Evolutionary conservation across 176 grass and related monocot genomes (phyloP).

Genomic region (Paspalum notatum): DNA sequence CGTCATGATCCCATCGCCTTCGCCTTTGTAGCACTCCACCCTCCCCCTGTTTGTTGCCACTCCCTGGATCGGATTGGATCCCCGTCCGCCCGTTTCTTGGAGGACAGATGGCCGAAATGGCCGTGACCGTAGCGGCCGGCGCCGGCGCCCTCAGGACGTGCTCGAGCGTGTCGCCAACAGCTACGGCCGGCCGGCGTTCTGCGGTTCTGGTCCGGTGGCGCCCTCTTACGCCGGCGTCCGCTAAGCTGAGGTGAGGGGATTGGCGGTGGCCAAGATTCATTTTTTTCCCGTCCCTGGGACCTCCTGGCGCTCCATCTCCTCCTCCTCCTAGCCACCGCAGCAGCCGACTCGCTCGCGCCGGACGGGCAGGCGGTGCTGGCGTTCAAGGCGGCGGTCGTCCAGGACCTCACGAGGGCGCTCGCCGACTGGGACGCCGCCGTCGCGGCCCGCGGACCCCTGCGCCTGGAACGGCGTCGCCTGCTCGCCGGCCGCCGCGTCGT

Average conservation of each 20-base stretch:
- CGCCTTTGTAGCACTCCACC: conserved; percentile 50
- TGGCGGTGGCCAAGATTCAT: not conserved
- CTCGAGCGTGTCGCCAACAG: conserved; percentile 44
- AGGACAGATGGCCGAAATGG: conserved; percentile 58
- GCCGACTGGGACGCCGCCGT: conserved; percentile 70
- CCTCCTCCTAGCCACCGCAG: not conserved
- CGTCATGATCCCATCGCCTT: conserved; percentile 48
- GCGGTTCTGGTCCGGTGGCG: conserved; percentile 20
- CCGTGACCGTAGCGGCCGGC: conserved; percentile 40
- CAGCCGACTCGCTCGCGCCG: conserved; percentile 39
- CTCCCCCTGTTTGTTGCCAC: conserved; percentile 22
- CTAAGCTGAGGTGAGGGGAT: conserved; percentile 63
- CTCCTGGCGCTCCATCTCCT: conserved; percentile 21
- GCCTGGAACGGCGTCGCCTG: conserved; percentile 88
- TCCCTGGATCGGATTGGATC: conserved; percentile 41
- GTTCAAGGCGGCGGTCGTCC: conserved; percentile 64
- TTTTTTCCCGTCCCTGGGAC: no score
- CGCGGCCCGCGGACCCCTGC: conserved; percentile 71
- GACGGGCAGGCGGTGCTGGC: conserved; percentile 79
- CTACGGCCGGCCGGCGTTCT: not conserved
- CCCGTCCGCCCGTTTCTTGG: conserved; percentile 34
- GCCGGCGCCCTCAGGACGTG: conserved; percentile 46
- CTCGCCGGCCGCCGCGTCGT: conserved; percentile 47
- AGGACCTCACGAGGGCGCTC: conserved; percentile 62
- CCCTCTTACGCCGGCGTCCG: conserved; percentile 30